Evolutionary conservation across 768 basidiomycete species (phyloP).

Genomic region (Leccinum barrowsii): DNA sequence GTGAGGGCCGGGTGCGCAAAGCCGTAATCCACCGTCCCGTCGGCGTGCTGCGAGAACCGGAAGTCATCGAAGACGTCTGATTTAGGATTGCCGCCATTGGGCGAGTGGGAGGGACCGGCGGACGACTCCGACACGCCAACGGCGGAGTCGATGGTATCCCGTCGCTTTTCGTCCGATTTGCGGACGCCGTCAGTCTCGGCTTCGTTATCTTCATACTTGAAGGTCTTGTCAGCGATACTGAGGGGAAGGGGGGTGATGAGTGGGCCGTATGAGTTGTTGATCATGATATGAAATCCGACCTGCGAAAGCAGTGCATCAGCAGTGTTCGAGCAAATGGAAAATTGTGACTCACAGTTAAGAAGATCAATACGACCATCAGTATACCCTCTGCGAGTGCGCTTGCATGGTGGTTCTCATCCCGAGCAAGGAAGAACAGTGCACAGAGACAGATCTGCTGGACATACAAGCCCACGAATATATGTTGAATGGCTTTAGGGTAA

Average conservation of each 20-base stretch:
- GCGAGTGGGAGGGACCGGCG: slow-evolving; percentile 2
- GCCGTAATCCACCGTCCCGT: slow-evolving; percentile 46
- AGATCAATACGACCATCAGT: slow-evolving; percentile 82
- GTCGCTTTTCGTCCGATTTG: slow-evolving; percentile 16
- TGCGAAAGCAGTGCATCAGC: background rate
- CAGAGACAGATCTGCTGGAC: slow-evolving; percentile 82
- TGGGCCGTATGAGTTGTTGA: slow-evolving; percentile 79
- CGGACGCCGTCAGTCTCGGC: background rate
- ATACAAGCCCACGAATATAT: slow-evolving; percentile 92
- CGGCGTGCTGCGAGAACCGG: slow-evolving; percentile 23
- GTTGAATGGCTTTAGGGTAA: slow-evolving; percentile 92
- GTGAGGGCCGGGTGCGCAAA: slow-evolving; percentile 87
- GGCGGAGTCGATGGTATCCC: slow-evolving; percentile 11
- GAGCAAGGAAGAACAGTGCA: slow-evolving; percentile 88
- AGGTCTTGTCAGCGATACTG: slow-evolving; percentile 69
- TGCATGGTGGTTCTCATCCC: slow-evolving; percentile 46
- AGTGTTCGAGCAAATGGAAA: background rate
- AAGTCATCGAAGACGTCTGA: slow-evolving; percentile 14
- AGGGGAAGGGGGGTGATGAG: slow-evolving; percentile 74
- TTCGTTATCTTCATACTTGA: slow-evolving; percentile 25
- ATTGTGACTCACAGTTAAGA: slow-evolving; percentile 61
- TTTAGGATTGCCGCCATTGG: background rate
- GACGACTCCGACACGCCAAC: slow-evolving; percentile 5
- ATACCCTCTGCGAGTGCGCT: slow-evolving; percentile 71
- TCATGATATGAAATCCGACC: slow-evolving; percentile 69